These are phyloP conservation scores for Colletotrichum kahawae DNA, from an alignment of 2,329 filamentous ascomycete genomes.

Conservation along the genomic window DNA sequence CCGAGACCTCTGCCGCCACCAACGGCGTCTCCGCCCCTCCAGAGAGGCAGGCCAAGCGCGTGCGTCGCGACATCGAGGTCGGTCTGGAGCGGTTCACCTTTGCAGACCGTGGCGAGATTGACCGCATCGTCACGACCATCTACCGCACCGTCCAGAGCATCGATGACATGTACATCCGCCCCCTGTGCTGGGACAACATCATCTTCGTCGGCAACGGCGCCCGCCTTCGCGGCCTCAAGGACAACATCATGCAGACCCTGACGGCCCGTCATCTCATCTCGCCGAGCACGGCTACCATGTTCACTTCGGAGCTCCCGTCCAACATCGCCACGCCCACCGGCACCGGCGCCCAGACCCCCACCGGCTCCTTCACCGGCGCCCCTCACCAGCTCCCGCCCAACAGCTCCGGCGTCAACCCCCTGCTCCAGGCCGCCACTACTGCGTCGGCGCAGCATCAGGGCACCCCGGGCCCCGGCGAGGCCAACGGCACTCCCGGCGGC, in stretches of 20 bases:
- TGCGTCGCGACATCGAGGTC: conserved; percentile 74
- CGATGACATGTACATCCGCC: conserved; percentile 82
- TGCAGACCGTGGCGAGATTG: conserved; percentile 73
- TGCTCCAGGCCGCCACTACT: conserved; percentile 89
- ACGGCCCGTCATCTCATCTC: conserved; percentile 86
- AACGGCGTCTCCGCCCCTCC: conserved; percentile 33
- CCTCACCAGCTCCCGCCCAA: conserved; percentile 54
- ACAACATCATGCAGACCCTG: conserved; percentile 83
- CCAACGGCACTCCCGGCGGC: conserved; percentile 35
- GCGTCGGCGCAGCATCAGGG: conserved; percentile 49
- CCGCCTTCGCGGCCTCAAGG: conserved; percentile 78
- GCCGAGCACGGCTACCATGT: conserved; percentile 91
- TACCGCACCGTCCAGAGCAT: conserved; percentile 84
- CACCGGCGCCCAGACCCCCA: conserved; percentile 91
- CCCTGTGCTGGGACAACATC: conserved; percentile 88
- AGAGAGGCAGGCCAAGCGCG: conserved; percentile 56
- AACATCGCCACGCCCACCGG: conserved; percentile 90
- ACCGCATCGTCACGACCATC: conserved; percentile 82
- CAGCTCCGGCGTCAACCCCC: conserved; percentile 76
- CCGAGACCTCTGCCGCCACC: conserved; percentile 18
- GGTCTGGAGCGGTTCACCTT: conserved; percentile 77
- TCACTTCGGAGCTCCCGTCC: conserved; percentile 94
- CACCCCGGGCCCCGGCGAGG: conserved; percentile 44
- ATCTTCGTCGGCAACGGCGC: conserved; percentile 91
- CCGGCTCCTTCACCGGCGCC: conserved; percentile 60